phyloP scores from a whole-genome alignment of 345 rosid species.

The Camelina laxa region DNA sequence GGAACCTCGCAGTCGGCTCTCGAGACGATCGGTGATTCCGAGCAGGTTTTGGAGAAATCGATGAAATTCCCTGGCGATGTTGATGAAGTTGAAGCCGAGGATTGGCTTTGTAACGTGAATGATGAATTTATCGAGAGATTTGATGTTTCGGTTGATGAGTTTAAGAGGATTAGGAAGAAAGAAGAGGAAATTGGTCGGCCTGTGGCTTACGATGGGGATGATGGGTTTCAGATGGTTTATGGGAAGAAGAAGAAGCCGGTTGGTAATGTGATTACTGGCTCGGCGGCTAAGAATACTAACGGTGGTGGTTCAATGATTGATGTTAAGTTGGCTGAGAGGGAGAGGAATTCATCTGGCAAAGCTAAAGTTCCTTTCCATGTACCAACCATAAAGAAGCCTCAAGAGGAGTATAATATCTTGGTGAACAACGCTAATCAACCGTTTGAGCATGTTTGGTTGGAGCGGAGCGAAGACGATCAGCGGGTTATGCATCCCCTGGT shows the following conservation, averaged over 20 bases:
- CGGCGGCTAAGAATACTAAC: background rate
- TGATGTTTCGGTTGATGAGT: constrained; percentile 65
- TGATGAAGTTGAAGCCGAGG: constrained; percentile 63
- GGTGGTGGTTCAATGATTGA: constrained; percentile 32
- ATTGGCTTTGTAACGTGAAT: constrained; percentile 72
- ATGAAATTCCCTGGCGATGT: constrained; percentile 52
- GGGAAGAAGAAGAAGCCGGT: constrained; percentile 69
- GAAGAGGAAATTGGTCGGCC: constrained; percentile 57
- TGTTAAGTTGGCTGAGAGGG: constrained; percentile 66
- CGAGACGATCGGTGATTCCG: constrained; percentile 59
- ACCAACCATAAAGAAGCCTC: constrained; percentile 78
- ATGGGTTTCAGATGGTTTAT: constrained; percentile 76
- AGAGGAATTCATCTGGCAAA: constrained; percentile 52
- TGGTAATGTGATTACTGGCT: constrained; percentile 24
- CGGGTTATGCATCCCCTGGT: constrained; percentile 84
- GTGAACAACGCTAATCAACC: constrained; percentile 79
- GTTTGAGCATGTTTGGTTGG: constrained; percentile 92
- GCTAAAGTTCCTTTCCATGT: constrained; percentile 84
- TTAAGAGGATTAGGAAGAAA: constrained; percentile 47
- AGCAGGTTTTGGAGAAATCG: constrained; percentile 41
- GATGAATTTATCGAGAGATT: constrained; percentile 75
- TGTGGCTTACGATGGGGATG: constrained; percentile 27
- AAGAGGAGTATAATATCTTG: constrained; percentile 69
- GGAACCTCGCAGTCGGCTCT: constrained; percentile 58
- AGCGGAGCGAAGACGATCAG: constrained; percentile 69